Evolutionary conservation across 192 early-diverging fungal species (phyloP), one percentile per base, ranked within the genome.

Genomic region (Umbelopsis ramanniana): DNA sequence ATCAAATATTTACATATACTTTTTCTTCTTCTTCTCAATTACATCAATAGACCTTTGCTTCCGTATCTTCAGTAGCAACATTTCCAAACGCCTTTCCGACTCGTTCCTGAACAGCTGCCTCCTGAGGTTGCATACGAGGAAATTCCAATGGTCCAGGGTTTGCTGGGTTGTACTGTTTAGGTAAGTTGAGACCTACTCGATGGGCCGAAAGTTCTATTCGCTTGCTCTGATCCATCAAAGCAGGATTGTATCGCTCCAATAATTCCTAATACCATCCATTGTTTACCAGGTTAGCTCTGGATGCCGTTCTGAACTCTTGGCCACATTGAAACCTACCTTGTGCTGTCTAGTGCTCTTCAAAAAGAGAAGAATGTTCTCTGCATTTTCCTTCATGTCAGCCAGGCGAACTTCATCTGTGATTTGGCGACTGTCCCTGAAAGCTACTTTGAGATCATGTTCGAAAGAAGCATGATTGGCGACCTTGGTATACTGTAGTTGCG

Each of bases 181-280:
- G 77, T 43, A 79, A 33, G n/a, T 79, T 55, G n/a, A 79, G 54
- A 21, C 77, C 77, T n/a, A 79, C 77, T 43, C 72, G 73, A 35
- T 79, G 43, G 46, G 77, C 77, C 15, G 69, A 74, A 40, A 79
- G 60, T 38, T 79, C 77, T 50, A 79, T 74, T 40, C 67, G 45
- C 40, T 74, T 79, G 72, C 74, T 79, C 70, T 79, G 77, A 46
- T 79, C 77, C 69, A 79, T 47, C 14, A 79, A 46, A 68, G 74
- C 50, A 40, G 69, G 66, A 23, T 69, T 68, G 45, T 79, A 79
- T 35, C 63, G 40, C 11, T 66, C 77, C 15, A 73, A 60, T 6
- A 79, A 69, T 50, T 71, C 72, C 77, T 79, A 57, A 23, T 10
- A 17, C 22, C 2, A 48, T 12, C 67, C 17, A 66, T n/a, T 2